phyloP scores from a whole-genome alignment of 148 eudicot species.

The Rhododendron mucronatum region DNA sequence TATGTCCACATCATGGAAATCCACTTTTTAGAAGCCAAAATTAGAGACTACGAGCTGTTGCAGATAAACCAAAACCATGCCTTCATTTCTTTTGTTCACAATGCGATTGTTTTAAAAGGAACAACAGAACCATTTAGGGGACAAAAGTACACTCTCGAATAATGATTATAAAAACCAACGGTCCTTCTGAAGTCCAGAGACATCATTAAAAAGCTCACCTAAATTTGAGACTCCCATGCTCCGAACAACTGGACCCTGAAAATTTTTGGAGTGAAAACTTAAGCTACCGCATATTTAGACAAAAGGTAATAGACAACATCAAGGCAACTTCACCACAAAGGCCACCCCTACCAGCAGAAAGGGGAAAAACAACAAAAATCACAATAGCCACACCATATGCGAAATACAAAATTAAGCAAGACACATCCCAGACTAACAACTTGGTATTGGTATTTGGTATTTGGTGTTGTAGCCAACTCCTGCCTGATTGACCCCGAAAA shows the following conservation, averaged over 20 bases:
- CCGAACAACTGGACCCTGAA: conserved; percentile 53
- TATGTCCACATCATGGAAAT: neutral
- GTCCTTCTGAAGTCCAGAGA: neutral
- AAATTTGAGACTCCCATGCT: conserved; percentile 28
- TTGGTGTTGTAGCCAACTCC: conserved; percentile 1
- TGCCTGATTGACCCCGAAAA: neutral
- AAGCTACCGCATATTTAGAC: conserved; percentile 19
- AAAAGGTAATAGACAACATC: conserved; percentile 5
- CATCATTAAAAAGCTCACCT: conserved; percentile 27
- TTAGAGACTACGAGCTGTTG: neutral
- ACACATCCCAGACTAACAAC: conserved; percentile 5
- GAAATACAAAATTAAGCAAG: conserved; percentile 1
- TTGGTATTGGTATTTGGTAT: neutral
- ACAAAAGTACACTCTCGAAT: neutral
- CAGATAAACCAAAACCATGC: neutral
- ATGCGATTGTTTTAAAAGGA: neutral
- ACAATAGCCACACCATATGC: neutral
- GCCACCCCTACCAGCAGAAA: neutral
- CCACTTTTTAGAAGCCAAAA: neutral
- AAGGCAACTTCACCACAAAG: conserved; percentile 9
- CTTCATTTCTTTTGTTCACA: neutral
- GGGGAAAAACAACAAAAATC: neutral
- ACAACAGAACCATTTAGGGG: neutral
- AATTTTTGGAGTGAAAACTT: conserved; percentile 43
- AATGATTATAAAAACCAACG: neutral